These are phyloP conservation scores for Irpex lacteus DNA, from an alignment of 1,284 basidiomycete genomes.

Conservation along the genomic window DNA sequence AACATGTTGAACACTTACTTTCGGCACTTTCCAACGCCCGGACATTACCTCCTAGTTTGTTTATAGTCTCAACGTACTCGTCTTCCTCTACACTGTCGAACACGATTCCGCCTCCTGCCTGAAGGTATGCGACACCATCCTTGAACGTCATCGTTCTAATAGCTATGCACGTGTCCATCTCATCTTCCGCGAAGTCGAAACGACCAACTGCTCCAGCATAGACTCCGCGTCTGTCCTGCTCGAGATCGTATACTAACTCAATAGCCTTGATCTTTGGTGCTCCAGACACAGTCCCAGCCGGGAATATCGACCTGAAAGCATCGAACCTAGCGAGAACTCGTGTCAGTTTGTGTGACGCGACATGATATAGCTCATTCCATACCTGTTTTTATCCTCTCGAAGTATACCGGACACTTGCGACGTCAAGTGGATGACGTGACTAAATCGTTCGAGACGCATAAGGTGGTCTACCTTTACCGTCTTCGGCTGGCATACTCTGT, in stretches of 20 bases:
- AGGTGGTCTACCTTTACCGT: constrained; percentile 96
- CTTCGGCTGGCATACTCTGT: constrained; percentile 92
- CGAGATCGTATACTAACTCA: constrained; percentile 82
- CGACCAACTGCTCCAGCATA: constrained; percentile 98
- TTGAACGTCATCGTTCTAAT: constrained; percentile 99
- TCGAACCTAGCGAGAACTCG: constrained; percentile 65
- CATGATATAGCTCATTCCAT: neutral
- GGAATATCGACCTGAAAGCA: constrained; percentile 98
- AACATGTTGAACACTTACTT: constrained; percentile 49
- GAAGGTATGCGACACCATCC: constrained; percentile 88
- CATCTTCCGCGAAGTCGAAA: constrained; percentile 93
- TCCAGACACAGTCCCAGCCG: constrained; percentile 98
- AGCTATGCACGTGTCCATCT: constrained; percentile 99
- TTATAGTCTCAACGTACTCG: constrained; percentile 94
- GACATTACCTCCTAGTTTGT: constrained; percentile 90
- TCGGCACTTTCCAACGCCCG: constrained; percentile 89
- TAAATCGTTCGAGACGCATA: constrained; percentile 95
- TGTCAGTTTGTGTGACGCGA: neutral
- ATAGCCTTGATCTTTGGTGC: constrained; percentile 99
- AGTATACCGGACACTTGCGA: constrained; percentile 91
- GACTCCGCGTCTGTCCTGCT: constrained; percentile 89
- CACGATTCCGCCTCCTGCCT: constrained; percentile 97
- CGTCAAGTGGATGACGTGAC: constrained; percentile 97
- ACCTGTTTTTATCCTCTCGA: constrained; percentile 84
- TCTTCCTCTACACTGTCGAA: constrained; percentile 97